Evolutionary conservation across 2,329 filamentous ascomycete genomes (phyloP).

Genomic region (Pezizomycotina sp.): DNA sequence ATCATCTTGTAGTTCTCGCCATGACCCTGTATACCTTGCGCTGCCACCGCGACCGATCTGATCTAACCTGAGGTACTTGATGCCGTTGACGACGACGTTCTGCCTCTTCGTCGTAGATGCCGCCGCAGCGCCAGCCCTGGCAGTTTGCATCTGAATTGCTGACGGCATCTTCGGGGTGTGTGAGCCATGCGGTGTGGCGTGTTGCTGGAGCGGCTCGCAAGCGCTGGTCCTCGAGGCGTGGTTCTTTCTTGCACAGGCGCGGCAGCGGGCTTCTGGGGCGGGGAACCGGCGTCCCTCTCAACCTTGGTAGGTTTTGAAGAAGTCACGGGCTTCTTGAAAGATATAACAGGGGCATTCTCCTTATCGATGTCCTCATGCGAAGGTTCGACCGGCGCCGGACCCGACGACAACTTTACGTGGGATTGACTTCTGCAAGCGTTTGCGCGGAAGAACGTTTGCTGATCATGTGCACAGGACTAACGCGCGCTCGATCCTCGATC

Average conservation of each 20-base stretch:
- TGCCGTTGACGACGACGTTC: slow-evolving; percentile 76
- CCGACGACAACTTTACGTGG: too few species aligned
- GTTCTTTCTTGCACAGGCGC: slow-evolving; percentile 6
- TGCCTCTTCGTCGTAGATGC: slow-evolving; percentile 52
- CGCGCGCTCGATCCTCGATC: slow-evolving; percentile 11
- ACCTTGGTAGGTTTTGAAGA: slow-evolving; percentile 6
- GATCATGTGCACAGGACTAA: too few species aligned
- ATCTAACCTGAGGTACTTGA: slow-evolving; percentile 76
- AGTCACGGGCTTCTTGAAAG: slow-evolving; percentile 9
- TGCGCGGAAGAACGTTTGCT: slow-evolving; percentile 2
- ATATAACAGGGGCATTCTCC: slow-evolving; percentile 5
- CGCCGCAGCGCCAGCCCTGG: slow-evolving; percentile 55
- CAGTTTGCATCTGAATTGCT: slow-evolving; percentile 65
- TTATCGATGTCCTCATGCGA: slow-evolving; percentile 9
- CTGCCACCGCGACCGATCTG: slow-evolving; percentile 84
- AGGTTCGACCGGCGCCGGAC: too few species aligned
- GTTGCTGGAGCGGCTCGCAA: slow-evolving; percentile 30
- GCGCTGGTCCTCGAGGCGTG: slow-evolving; percentile 9
- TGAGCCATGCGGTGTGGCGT: slow-evolving; percentile 65
- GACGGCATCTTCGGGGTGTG: slow-evolving; percentile 88
- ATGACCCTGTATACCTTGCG: slow-evolving; percentile 92
- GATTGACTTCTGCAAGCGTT: slow-evolving; percentile 5
- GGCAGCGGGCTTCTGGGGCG: slow-evolving; percentile 10
- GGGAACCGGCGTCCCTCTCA: slow-evolving; percentile 10
- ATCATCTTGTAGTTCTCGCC: slow-evolving; percentile 95